These are phyloP conservation scores for Geranium rotundifolium DNA, from an alignment of 345 rosid species.

Conservation along the genomic window DNA sequence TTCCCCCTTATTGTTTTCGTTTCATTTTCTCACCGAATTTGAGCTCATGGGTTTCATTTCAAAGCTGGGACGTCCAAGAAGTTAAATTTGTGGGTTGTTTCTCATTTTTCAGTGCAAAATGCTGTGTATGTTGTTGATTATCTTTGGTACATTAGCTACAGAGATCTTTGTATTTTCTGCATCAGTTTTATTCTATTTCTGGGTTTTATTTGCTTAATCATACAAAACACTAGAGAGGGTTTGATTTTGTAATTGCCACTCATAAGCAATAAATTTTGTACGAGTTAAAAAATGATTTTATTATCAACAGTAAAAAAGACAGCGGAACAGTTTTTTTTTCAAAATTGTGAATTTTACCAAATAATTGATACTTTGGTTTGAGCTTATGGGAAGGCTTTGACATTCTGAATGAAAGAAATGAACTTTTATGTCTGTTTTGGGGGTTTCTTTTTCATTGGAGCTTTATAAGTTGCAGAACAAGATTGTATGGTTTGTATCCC, in stretches of 20 bases:
- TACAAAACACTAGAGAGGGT: background rate
- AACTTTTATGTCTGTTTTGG: no score
- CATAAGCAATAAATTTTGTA: no score
- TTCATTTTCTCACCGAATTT: no score
- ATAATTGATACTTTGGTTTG: no score
- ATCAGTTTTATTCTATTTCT: no score
- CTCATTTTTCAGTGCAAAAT: background rate
- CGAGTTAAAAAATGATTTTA: no score
- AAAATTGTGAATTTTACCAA: background rate
- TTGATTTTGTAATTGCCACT: background rate
- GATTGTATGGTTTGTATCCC: no score
- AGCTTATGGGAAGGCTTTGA: no score
- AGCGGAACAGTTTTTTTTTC: background rate
- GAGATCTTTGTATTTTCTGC: background rate
- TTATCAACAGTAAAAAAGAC: background rate
- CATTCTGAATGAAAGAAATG: no score
- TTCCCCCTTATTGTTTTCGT: background rate
- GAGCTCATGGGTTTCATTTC: background rate
- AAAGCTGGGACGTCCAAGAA: background rate
- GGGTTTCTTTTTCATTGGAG: no score
- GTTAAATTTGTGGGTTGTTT: background rate
- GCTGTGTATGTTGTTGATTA: background rate
- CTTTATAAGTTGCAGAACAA: no score
- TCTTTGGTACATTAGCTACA: background rate
- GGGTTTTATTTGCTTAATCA: background rate